Evolutionary conservation across 352 stramenopile species (phyloP), one percentile per base, ranked within the genome.

Genomic region (Pythium biforme): DNA sequence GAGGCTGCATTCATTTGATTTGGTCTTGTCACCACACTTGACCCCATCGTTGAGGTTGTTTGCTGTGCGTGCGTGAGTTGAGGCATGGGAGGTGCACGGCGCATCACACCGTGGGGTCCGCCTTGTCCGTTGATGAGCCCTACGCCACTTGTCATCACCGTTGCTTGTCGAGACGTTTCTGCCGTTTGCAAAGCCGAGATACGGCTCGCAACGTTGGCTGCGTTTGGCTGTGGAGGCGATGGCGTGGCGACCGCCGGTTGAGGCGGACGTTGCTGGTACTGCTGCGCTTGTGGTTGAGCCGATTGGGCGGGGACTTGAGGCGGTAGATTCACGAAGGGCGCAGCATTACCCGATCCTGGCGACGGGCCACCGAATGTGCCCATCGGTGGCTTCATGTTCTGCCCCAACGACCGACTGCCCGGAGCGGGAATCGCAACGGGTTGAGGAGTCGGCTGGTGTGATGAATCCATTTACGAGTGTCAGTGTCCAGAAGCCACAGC

Each of bases 151-250:
- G 40, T 41, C 26, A 64, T 60, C 15, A 39, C 50, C 6, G 56
- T 45, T 60, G 67, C 55, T 63, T 62, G 56, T 17, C 62, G 58
- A 37, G 67, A 66, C 46, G 57, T 68, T 14, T 74, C 50, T 53
- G 62, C 53, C 20, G 65, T 50, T 33, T 83, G 79, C 33, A 86
- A 58, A 12, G 63, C 59, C 8, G 72, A 75, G 20, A 72, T 70
- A 15, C 74, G 57, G 39, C 64, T 72, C 11, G 57, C 66, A 11
- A 71, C 58, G 31, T 52, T 57, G 6, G 59, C 23, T 8, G 43
- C 27, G 51, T 50, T 45, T 12, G 55, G 72, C 54, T 64, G 75
- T 53, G 74, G 22, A 67, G 73, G 41, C 71, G 74, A 27, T 57
- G 68, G 31, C 53, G 66, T 53, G 53, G 75, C 22, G 33, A 69